Conservation (phyloP, 2,329 filamentous ascomycete genomes). For the Zelopaecilomyces penicillatus region DNA sequence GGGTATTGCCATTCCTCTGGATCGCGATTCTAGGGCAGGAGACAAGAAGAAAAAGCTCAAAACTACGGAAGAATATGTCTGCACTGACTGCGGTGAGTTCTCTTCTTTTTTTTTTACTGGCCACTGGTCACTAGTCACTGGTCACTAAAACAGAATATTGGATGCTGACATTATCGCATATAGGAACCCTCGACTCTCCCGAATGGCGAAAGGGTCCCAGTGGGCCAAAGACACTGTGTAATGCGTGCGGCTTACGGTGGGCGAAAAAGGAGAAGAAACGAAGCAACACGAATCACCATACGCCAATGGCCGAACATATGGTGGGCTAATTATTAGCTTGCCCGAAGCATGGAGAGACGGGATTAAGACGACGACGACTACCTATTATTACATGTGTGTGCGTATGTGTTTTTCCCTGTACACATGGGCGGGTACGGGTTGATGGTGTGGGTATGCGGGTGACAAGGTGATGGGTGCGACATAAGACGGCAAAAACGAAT, state of each 20-base stretch:
- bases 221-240: constrained; percentile 90
- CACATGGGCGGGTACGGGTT: too few relatives aligned
- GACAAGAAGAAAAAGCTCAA: constrained; percentile 89
- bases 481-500: too few relatives aligned
- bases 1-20: constrained; percentile 74
- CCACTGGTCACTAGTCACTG: background rate
- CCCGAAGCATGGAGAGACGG: too few relatives aligned
- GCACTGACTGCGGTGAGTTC: constrained; percentile 74
- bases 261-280: constrained; percentile 76
- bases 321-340: constrained; percentile 9
- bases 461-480: too few relatives aligned
- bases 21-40: constrained; percentile 62
- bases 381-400: too few relatives aligned
- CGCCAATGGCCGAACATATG: constrained; percentile 14
- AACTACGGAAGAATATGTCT: constrained; percentile 80
- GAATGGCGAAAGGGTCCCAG: constrained; percentile 94
- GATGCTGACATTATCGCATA: background rate
- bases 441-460: too few relatives aligned
- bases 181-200: constrained; percentile 77
- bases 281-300: constrained; percentile 16
- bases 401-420: too few relatives aligned
- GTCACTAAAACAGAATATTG: constrained; percentile 6
- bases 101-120: background rate
- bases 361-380: too few relatives aligned
- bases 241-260: constrained; percentile 77